Percentiles rank a stretch among this genome's conserved stretches.
Conservation (phyloP, 73 alveolate species). For the Paramecium pentaurelia region DNA sequence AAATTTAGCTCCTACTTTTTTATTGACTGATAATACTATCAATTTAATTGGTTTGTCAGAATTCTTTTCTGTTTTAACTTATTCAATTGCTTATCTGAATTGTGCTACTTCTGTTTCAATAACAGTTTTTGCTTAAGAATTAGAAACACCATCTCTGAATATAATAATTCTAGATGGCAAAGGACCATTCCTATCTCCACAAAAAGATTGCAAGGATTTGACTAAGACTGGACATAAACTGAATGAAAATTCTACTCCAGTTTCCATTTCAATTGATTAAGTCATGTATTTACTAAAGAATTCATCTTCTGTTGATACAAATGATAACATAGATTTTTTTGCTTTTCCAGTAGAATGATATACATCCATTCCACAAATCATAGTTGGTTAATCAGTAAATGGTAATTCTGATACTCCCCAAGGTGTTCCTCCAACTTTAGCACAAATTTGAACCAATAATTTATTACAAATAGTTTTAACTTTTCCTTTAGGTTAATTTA, state of each 20-base stretch:
- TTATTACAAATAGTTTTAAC: conserved; percentile 56
- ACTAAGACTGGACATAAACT: neutral
- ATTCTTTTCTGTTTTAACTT: conserved; percentile 31
- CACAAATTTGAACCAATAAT: conserved; percentile 73
- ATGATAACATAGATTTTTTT: conserved; percentile 62
- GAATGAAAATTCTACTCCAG: conserved; percentile 67
- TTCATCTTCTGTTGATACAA: conserved; percentile 69
- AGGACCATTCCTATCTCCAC: neutral
- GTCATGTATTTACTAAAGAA: conserved; percentile 68
- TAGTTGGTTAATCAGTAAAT: conserved; percentile 79
- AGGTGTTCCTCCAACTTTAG: conserved; percentile 95
- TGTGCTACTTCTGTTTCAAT: conserved; percentile 69
- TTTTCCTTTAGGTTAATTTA: conserved; percentile 28
- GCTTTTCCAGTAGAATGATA: conserved; percentile 69
- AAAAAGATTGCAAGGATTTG: neutral
- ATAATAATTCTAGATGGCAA: conserved; percentile 51
- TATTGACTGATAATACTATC: conserved; percentile 56
- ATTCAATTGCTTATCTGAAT: conserved; percentile 61
- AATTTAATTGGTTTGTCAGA: conserved; percentile 56
- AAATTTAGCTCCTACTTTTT: conserved; percentile 76
- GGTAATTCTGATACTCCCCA: conserved; percentile 93
- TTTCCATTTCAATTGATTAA: conserved; percentile 56
- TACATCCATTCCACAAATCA: conserved; percentile 83
- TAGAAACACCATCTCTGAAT: conserved; percentile 82
- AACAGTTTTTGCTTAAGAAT: conserved; percentile 67